Evolutionary conservation across 2,329 filamentous ascomycete genomes (phyloP), one percentile per base, ranked within the genome.

Genomic region (Aspergillus sp.): DNA sequence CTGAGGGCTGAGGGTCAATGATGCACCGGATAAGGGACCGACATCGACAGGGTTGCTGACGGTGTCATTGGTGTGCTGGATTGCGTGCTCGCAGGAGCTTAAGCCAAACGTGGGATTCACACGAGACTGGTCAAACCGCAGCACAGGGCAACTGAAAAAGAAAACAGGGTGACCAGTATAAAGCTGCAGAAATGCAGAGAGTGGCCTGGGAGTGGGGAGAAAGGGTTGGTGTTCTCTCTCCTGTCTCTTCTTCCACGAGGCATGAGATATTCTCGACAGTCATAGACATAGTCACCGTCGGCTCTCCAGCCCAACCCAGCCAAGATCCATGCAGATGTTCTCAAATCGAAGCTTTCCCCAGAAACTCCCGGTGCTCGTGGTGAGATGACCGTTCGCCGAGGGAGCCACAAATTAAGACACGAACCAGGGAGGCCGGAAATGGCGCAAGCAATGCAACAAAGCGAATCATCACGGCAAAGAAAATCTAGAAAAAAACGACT

Each of bases 391-490:
- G 33, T 36, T 36, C 13, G 16, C 45, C 45, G 54, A 44, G 54
- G 48, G 51, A 54, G 47, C 46, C 57, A 47, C 51, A 46, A 58
- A 51, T 50, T 33, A 45, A 47, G 47, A 55, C 57, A 61, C 61
- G 63, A 68, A 65, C 63, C 63, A 66, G 20, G 56, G 51, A 44
- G 43, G 59, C 55, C 46, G 51, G 46, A 56, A 59, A 71, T 70
- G 65, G 65, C 68, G 67, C 64, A 64, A 69, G 53, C 56, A 55
- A 67, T 66, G 64, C 64, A 65, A 65, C 60, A 13, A 57, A 56
- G 61, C 54, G 58, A 59, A 62, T 57, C 56, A 62, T 61, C 14
- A 42, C 17, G 17, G 38, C 20, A 9, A 7, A 42, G 38, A 20
- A 42, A 10, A 48, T 38, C 33, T 19, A 47, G 17, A 20, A 36